Conservation (phyloP, 352 stramenopile genomes). For the Saprolegnia parasitica region DNA sequence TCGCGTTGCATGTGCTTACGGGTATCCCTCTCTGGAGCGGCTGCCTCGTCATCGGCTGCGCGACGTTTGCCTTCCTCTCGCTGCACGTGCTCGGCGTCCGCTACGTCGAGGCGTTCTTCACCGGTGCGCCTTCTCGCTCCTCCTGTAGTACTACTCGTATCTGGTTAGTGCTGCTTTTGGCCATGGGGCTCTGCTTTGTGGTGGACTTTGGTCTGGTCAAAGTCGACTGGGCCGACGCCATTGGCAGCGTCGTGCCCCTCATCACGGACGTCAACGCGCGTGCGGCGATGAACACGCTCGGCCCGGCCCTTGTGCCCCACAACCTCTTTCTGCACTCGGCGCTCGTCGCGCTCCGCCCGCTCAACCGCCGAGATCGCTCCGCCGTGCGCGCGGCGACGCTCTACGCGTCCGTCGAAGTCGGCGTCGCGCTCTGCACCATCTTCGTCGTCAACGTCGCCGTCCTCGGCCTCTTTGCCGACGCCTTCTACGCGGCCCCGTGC, state of each 20-base stretch:
- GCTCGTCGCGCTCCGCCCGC: conserved; percentile 36
- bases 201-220: conserved; percentile 73
- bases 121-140: conserved; percentile 47
- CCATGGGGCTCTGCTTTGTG: conserved; percentile 88
- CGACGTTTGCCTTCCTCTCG: conserved; percentile 89
- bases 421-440: conserved; percentile 75
- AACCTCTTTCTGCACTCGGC: conserved; percentile 81
- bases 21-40: conserved; percentile 62
- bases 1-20: conserved; percentile 78
- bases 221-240: conserved; percentile 55
- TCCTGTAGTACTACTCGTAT: conserved; percentile 63
- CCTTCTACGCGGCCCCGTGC: conserved; percentile 69
- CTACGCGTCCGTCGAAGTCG: conserved; percentile 85
- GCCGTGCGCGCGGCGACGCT: conserved; percentile 58
- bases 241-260: conserved; percentile 62
- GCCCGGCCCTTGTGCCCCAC: conserved; percentile 83
- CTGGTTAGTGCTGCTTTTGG: conserved; percentile 55
- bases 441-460: conserved; percentile 91
- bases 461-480: conserved; percentile 84
- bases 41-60: conserved; percentile 56
- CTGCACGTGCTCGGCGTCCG: conserved; percentile 55
- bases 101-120: conserved; percentile 9
- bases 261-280: conserved; percentile 57
- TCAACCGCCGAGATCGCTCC: conserved; percentile 31
- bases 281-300: conserved; percentile 72